These are phyloP conservation scores for Saccharomyces pastorianus DNA, from an alignment of 1,139 yeast species.

Conservation along the genomic window DNA sequence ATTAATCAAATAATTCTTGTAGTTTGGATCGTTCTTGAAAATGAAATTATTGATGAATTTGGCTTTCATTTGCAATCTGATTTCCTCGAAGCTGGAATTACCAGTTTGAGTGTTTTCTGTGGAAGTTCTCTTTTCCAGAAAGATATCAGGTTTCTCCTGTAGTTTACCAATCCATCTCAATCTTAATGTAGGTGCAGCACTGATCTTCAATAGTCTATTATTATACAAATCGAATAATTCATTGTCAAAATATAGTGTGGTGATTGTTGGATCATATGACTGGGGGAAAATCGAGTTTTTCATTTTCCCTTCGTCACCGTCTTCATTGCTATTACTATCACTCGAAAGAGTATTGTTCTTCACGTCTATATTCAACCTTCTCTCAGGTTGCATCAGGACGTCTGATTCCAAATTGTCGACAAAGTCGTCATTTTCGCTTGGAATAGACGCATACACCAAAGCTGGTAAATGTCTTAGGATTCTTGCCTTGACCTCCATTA, in stretches of 20 bases:
- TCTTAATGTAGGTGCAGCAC: conserved; percentile 69
- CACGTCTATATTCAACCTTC: conserved; percentile 19
- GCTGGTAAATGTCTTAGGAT: conserved; percentile 91
- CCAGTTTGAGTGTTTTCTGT: conserved; percentile 53
- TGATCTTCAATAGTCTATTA: conserved; percentile 63
- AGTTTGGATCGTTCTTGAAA: conserved; percentile 38
- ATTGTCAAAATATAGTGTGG: conserved; percentile 84
- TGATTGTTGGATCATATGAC: conserved; percentile 68
- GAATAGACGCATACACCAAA: conserved; percentile 55
- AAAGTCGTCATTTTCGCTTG: conserved; percentile 29
- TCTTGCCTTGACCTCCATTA: conserved; percentile 94
- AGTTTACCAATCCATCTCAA: conserved; percentile 88
- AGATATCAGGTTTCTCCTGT: conserved; percentile 64
- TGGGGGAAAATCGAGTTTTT: conserved; percentile 23
- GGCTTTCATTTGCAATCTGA: conserved; percentile 62
- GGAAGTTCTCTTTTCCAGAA: conserved; percentile 67
- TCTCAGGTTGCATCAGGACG: conserved; percentile 17
- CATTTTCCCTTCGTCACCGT: conserved; percentile 25
- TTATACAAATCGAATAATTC: conserved; percentile 76
- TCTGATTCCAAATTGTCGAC: conserved; percentile 28
- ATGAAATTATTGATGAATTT: conserved; percentile 65
- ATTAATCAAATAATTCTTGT: conserved; percentile 41
- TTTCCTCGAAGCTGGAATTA: conserved; percentile 37
- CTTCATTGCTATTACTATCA: conserved; percentile 33
- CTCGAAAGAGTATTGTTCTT: conserved; percentile 29